Evolutionary conservation across 1,139 yeast species (phyloP), one percentile per base, ranked within the genome.

Genomic region (Geotrichum phurueaensis): DNA sequence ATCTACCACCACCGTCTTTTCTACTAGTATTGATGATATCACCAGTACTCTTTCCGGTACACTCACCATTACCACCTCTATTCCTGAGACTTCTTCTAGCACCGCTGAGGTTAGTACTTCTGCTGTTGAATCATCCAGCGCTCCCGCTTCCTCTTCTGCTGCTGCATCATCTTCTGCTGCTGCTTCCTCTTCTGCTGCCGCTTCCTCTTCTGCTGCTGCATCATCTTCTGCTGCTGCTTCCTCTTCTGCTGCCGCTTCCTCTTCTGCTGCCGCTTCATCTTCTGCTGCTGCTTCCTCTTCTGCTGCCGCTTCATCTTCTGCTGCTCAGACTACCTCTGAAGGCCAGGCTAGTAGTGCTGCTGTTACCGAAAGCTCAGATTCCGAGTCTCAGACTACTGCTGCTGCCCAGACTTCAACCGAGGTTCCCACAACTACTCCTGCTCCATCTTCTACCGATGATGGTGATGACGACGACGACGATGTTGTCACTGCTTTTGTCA

Each of bases 1-100:
- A n/a, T n/a, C 45, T 12, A 56, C 59, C 6, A 56, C 55, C 1
- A 56, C 55, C 10, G 27, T 48, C 12, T 15, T 25, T 23, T 31
- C 47, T 25, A 55, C 58, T 2, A 33, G 13, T n/a, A 23, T 20
- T n/a, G 25, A 22, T 15, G 53, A 55, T 12, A 25, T 55, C 22
- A 55, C 58, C n/a, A 50, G 54, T 12, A 33, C 47, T 13, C 22
- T 55, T 12, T n/a, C 58, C 13, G 58, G 49, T 29, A 33, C 25
- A 13, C 23, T 39, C 27, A 53, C 50, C 5, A 36, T 39, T 15
- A 50, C 58, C 22, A 50, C 45, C n/a, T 50, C 58, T 12, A 6
- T 27, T n/a, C 31, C 39, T 39, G n/a, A 23, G 10, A 23, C 36
- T 39, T 22, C 55, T 50, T 25, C 53, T 15, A 48, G 51, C 29